phyloP scores from a whole-genome alignment of 2,329 filamentous ascomycete genomes.

The Incumbomyces lentus region DNA sequence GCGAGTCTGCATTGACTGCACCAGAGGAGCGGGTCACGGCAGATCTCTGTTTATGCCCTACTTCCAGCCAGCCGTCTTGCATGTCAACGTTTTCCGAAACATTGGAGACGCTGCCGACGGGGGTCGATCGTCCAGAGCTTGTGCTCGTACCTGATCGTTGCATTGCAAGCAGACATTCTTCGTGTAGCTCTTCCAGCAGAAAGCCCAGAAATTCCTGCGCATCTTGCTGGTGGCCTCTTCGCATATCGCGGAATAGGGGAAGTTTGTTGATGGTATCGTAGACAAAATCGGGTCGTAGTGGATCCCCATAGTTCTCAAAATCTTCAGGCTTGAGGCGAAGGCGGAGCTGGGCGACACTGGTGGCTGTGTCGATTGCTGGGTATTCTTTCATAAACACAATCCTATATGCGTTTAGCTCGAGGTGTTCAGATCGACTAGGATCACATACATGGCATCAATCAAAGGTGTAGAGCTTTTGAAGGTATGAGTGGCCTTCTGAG shows the following conservation, averaged over 20 bases:
- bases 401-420: constrained; percentile 37
- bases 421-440: constrained; percentile 2
- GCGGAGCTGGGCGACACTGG: constrained; percentile 61
- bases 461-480: constrained; percentile 94
- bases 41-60: constrained; percentile 81
- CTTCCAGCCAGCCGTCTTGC: constrained; percentile 78
- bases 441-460: constrained; percentile 77
- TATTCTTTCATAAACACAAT: constrained; percentile 96
- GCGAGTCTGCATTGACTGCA: constrained; percentile 59
- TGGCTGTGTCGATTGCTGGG: constrained; percentile 69
- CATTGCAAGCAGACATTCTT: constrained; percentile 77
- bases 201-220: constrained; percentile 95
- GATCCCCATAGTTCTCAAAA: constrained; percentile 79
- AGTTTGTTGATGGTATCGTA: constrained; percentile 85
- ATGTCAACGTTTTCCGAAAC: constrained; percentile 32
- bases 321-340: constrained; percentile 69
- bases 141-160: constrained; percentile 36
- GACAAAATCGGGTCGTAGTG: constrained; percentile 87
- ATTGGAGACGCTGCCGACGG: constrained; percentile 34
- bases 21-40: constrained; percentile 81
- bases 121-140: constrained; percentile 36
- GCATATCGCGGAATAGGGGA: constrained; percentile 84
- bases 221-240: constrained; percentile 91
- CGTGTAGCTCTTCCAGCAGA: constrained; percentile 80
- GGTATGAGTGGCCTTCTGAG: constrained; percentile 72